phyloP scores from a whole-genome alignment of 2,329 filamentous ascomycete genomes.

The Exophiala sp. region DNA sequence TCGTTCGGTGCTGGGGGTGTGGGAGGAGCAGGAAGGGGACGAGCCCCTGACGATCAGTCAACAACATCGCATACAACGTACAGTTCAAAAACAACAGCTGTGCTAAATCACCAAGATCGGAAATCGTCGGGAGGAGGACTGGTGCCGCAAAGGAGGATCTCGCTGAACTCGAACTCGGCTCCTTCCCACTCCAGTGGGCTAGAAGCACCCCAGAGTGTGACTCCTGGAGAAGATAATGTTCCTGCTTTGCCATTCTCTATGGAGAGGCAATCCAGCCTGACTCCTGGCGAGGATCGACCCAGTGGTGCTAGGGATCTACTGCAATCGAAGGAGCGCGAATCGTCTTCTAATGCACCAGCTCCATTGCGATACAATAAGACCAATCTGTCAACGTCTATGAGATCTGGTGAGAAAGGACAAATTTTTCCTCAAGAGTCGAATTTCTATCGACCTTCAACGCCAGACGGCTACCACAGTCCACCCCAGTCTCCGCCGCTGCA shows the following conservation, averaged over 20 bases:
- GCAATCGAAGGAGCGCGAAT: neutral
- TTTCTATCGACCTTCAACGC: conserved; percentile 13
- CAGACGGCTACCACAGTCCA: neutral
- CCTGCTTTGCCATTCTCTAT: conserved; percentile 9
- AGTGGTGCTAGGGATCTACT: neutral
- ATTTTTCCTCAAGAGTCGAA: conserved; percentile 14
- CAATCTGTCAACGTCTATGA: conserved; percentile 1
- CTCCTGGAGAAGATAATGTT: conserved; percentile 16
- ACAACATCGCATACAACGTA: conserved; percentile 18
- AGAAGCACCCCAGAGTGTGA: conserved; percentile 9
- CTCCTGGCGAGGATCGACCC: neutral
- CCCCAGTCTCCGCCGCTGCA: conserved; percentile 3
- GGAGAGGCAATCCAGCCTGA: conserved; percentile 10
- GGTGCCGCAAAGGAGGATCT: conserved; percentile 21
- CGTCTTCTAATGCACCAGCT: neutral
- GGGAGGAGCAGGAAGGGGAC: no score
- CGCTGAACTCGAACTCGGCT: conserved; percentile 25
- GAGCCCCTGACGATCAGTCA: conserved; percentile 14
- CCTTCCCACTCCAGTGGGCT: conserved; percentile 16
- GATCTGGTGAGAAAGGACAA: conserved; percentile 17
- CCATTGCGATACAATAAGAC: conserved; percentile 8
- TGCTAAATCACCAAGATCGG: conserved; percentile 11
- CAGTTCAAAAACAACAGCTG: conserved; percentile 16
- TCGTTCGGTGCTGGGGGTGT: conserved; percentile 8
- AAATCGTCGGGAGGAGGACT: conserved; percentile 7